Base-by-base conservation (phyloP, 495 filamentous ascomycete genomes). In the Annulohypoxylon moriforme region DNA sequence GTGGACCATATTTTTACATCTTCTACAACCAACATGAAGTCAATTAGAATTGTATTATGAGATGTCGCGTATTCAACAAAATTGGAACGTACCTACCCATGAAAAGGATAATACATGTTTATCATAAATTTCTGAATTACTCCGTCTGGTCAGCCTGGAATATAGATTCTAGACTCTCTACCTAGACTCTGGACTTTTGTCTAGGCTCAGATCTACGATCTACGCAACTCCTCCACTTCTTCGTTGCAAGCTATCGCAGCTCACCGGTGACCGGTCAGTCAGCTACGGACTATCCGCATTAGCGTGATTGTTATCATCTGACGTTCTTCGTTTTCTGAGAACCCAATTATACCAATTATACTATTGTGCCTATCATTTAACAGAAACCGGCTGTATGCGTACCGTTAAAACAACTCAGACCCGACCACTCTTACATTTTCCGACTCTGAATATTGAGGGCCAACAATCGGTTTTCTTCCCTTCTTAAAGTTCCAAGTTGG, bases 271-370 rank as follows among this genome's bases (percentile, higher is more conserved):
- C 56, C 56, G 50, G 57, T 69, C 38, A 53, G 56, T 59, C 58
- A 68, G 57, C 59, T 60, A 46, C 57, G 46, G 44, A 61, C 22
- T 59, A 11, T 60, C 44, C 64, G 60, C 52, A 59, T 69, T 64
- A 69, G 67, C 55, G 67, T 20, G 31, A 20, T 24, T 49, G 40
- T 52, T 31, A 24, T 69, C 52, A 63, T 62, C 60, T 63, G 47
- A 42, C 50, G 38, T 18, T 42, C 20, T 11, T 29, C 47, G 24
- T 29, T 27, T 52, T 7, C 47, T 3, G 20, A 24, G 7, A 27
- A 52, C 13, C 11, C 25, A 52, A 29, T n/a, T 24, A 11, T 14
- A 50, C 49, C 22, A n/a, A n/a, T n/a, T n/a, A n/a, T n/a, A n/a
- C n/a, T n/a, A n/a, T n/a, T 18, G 29, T 18, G 46, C 10, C 7